Evolutionary conservation across 257 asterid genomes (phyloP), one percentile per base, ranked within the genome.

Genomic region (Salvia miltiorrhiza): DNA sequence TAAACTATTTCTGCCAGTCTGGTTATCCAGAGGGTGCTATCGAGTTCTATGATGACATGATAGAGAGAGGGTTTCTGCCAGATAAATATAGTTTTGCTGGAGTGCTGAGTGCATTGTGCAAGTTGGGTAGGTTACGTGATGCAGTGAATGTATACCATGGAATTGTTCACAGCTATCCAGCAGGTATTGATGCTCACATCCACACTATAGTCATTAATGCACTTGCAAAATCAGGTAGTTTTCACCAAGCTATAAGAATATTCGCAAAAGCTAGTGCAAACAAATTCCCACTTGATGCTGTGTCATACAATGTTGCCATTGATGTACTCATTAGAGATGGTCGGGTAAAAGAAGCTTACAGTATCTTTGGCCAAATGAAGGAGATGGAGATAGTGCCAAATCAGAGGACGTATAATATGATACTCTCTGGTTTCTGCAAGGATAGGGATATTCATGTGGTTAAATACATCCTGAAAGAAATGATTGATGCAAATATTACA

Each of bases 1-100:
- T 90, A 9, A 83, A 83, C 77, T 90, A 86, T 70, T 90, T 79
- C 78, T 80, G 87, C 78, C 86, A 83, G 79, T 76, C 97, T 32
- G 92, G 90, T 63, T 77, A 77, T 75, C 92, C 94, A 2, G 64
- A 72, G 50, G 91, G 87, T 30, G 86, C 95, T 23, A 58, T 90
- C 65, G 90, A 88, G 72, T 90, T 86, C 71, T 90, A 84, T 64
- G 69, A 76, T 53, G 90, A 88, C 75, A 90, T 90, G 88, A 78
- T 86, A 77, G 83, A 84, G 32, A 76, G 86, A 60, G 93, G 90
- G 41, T 86, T 88, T 65, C 17, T 16, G 56, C 90, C 94, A 8
- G 96, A 90, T 76, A 88, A 82, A 56, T 90, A 88, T 74, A 90
- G 86, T 76, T 88, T 77, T 70, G 83, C 90, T 45, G 89, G 82